Evolutionary conservation across 768 basidiomycete species (phyloP), one percentile per base, ranked within the genome.

Genomic region (Hypholoma sublateritium): DNA sequence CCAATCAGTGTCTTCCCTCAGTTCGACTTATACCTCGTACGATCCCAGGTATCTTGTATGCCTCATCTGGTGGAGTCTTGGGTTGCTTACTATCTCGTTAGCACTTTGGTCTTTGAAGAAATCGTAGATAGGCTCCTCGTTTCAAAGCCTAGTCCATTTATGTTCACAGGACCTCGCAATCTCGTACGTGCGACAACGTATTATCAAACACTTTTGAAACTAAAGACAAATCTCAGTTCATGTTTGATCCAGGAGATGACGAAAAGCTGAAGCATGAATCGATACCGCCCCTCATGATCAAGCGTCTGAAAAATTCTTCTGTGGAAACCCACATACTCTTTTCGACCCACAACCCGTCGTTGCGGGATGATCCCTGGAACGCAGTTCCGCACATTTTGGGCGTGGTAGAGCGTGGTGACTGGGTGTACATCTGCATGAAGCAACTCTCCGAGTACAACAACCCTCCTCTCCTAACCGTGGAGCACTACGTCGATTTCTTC

Each of bases 291-390:
- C 63, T 80, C 48, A 78, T 79, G 74, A 73, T 80, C 53, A 76
- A 76, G 54, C 69, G 72, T 16, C 61, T 79, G 11, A 61, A 67
- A 43, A 66, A 65, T 13, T 66, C 69, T 9, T 73, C 78, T 0
- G 47, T 67, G 14, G 80, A 82, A 58, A 65, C 80, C 6, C 59
- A 70, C 22, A 59, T 83, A 11, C 64, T 80, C 11, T 68, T 76
- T 16, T 70, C 75, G 13, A 72, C 82, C 53, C 82, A 83, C 56
- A 69, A 74, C 14, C 68, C 70, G 17, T 76, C 77, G 37, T 63
- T 71, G 5, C 76, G 82, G 12, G 62, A 68, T 45, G 82, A 84
- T 61, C 81, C 82, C 0, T 83, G 82, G 82, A 84, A 84, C 59
- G 76, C 81, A 5, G 68, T 74, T 8, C 82, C 80, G 4, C 79